Evolutionary conservation across 2,329 filamentous ascomycete species (phyloP), one percentile per base, ranked within the genome.

Genomic region (Ophiostoma ips): DNA sequence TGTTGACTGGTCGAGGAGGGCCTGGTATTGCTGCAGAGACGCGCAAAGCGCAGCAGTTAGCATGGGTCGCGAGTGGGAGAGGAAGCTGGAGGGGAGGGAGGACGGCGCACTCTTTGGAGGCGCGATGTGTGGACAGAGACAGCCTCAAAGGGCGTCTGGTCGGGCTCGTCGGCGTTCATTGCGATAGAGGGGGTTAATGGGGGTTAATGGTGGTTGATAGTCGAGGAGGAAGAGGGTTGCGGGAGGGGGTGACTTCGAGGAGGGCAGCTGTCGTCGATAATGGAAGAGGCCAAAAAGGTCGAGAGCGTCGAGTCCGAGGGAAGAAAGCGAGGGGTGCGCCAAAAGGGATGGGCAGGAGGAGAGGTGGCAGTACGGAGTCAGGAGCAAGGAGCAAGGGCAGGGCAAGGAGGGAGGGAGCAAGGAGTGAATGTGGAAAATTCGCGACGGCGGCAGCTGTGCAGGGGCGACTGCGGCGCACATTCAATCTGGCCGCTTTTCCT

Each of bases 1-100:
- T 10, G 90, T 96, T 48, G 84, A 90, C 69, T 88, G 85, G 69
- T 98, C 92, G 58, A 98, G 81, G 56, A 92, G 86, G 51, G 86
- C 76, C 81, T 98, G 92, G 66, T 94, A 96, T 72, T 88, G 78
- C 88, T 95, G 66, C 21, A 10, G 15, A 15, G 16, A 37, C 2
- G 35, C 9, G 9, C 9, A 5, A 18, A 37, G 35, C 15, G 16
- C 12, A 10, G 24, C 15, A 33, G 43, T 34, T 34, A 45, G 18
- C 19, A 45, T 38, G 30, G 33, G 30, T n/a, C 6, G 15, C 16
- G 12, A 18, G 2, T 5, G 13, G 2, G 21, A 16, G 16, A 9
- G 7, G n/a, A 5, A 34, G 18, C 5, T 12, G 18, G 21, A 16
- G 11, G 13, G 35, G 7, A 18, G 2, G n/a, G 18, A n/a, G 13